Base-by-base conservation (phyloP, 2,329 filamentous ascomycete genomes). In the Ophiostoma perfectum region DNA sequence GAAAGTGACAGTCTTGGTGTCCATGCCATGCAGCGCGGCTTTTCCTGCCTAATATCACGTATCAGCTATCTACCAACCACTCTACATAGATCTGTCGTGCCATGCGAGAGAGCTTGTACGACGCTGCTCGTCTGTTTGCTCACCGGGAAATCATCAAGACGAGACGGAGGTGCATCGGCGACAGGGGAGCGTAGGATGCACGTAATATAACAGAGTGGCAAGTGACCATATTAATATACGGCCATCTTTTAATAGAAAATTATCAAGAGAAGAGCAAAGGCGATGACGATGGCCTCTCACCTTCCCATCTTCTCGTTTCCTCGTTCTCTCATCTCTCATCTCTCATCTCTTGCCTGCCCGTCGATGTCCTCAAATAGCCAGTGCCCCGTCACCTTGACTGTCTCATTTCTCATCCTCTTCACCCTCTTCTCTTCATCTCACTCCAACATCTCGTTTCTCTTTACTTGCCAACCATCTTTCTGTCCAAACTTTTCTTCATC, bases 121-220 rank as follows among this genome's bases (percentile, higher is more conserved):
- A 58, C 52, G 3, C 52, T 58, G 27, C 18, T 12, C 27, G 7
- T 58, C 12, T 14, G 2, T 27, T 38, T 58, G 36, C 52, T 14
- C 52, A 58, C 52, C 52, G 52, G 52, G 8, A 4, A 9, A 58
- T 58, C 52, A 58, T 58, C 52, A 58, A 58, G 52, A 58, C 52
- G 52, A 58, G 52, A 58, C 52, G 27, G 11, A 6, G 3, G n/a
- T 36, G 18, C 52, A 58, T 14, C 18, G 52, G 27, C 52, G 52
- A 58, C 52, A 58, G 52, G 52, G 52, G 52, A 6, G 47, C 27
- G 11, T 55, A 9, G 18, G 49, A 55, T 55, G 49, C 49, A 55
- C 27, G 52, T 38, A 58, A 58, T 58, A 36, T 58, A 38, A 4
- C 18, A 11, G 52, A 38, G 52, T 58, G 18, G 52, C 52, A 58